These are phyloP conservation scores for Lentinula lateritia DNA, from an alignment of 768 basidiomycete genomes.

Conservation along the genomic window DNA sequence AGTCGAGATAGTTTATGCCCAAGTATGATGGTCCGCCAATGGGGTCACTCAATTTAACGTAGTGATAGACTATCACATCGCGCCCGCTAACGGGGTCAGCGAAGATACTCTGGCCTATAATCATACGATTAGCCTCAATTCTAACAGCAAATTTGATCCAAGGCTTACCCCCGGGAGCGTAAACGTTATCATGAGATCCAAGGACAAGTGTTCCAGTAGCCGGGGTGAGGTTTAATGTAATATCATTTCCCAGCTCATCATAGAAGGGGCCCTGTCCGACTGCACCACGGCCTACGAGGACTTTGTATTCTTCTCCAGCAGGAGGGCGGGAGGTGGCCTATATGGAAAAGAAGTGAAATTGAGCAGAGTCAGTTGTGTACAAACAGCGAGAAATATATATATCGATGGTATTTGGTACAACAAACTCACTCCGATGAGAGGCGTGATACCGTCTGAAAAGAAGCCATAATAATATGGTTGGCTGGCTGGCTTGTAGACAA, in stretches of 20 bases:
- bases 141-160: not conserved
- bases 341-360: not conserved
- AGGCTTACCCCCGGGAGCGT: constrained; percentile 18
- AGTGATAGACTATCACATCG: constrained; percentile 12
- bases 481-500: constrained; percentile 10
- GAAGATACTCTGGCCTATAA: constrained; percentile 11
- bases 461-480: constrained; percentile 10
- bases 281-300: constrained; percentile 2
- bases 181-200: constrained; percentile 21
- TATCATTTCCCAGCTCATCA: constrained; percentile 3
- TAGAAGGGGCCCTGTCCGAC: not conserved
- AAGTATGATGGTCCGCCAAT: constrained; percentile 8
- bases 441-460: constrained; percentile 13
- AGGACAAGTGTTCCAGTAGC: constrained; percentile 18
- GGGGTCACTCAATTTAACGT: constrained; percentile 2
- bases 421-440: constrained; percentile 12
- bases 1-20: constrained; percentile 23
- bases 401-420: not conserved
- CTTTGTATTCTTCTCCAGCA: constrained; percentile 4
- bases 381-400: not conserved
- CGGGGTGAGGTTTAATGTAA: not conserved
- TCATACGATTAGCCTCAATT: not conserved
- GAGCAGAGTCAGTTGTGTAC: not conserved
- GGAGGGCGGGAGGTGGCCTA: not conserved
- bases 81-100: constrained; percentile 9